A percentile compares a stretch with the other conserved stretches of the same genome.
These are phyloP conservation scores for Sistotremastrum suecicum DNA, from an alignment of 768 basidiomycete species.

Conservation along the genomic window DNA sequence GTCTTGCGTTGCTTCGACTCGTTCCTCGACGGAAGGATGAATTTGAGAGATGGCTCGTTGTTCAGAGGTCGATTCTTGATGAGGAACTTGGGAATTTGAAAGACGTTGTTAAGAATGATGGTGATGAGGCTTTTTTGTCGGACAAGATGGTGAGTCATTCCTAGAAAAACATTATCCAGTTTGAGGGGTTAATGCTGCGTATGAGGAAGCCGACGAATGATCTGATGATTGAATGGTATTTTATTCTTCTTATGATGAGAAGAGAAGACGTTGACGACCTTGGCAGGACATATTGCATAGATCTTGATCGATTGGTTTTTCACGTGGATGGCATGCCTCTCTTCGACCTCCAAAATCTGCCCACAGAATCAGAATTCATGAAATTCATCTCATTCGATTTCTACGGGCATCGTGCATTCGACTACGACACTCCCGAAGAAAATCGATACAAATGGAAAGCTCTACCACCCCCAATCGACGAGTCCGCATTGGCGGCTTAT, in stretches of 20 bases:
- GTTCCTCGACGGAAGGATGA: slow-evolving; percentile 8
- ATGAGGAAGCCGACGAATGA: slow-evolving; percentile 7
- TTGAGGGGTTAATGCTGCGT: neutral
- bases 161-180: no score
- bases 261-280: no score
- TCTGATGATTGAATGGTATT: slow-evolving; percentile 14
- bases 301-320: slow-evolving; percentile 17
- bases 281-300: slow-evolving; percentile 11
- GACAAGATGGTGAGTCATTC: neutral
- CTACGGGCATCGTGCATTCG: slow-evolving; percentile 9
- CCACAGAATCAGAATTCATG: slow-evolving; percentile 9
- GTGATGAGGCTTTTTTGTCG: neutral
- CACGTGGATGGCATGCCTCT: slow-evolving; percentile 7
- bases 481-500: slow-evolving; percentile 4
- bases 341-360: slow-evolving; percentile 8
- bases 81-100: slow-evolving; percentile 4
- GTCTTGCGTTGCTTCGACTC: slow-evolving; percentile 9
- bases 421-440: slow-evolving; percentile 5
- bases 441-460: slow-evolving; percentile 12
- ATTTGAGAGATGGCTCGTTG: slow-evolving; percentile 9
- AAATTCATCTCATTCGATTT: slow-evolving; percentile 15
- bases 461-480: slow-evolving; percentile 7
- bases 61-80: slow-evolving; percentile 4
- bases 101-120: neutral
- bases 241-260: no score